These are phyloP conservation scores for Colletotrichum aenigma DNA, from an alignment of 2,329 filamentous ascomycete species.

Conservation along the genomic window DNA sequence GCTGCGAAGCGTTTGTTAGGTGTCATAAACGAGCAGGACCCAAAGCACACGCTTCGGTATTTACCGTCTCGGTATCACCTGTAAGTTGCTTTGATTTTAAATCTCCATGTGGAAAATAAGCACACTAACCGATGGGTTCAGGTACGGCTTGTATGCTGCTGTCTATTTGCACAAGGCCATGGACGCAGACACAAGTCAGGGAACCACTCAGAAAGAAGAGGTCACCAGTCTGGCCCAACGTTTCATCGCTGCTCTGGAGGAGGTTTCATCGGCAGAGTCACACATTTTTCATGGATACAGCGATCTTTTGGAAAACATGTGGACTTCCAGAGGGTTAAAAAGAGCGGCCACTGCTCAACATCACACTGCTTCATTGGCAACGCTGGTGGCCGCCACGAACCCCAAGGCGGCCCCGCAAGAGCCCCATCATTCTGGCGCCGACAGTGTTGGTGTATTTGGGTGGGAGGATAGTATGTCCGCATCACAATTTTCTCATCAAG, in stretches of 20 bases:
- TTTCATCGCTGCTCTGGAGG: not conserved
- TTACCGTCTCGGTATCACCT: not conserved
- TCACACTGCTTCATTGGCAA: rapidly evolving
- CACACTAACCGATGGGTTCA: rapidly evolving
- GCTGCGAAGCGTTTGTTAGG: not conserved
- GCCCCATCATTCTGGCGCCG: not conserved
- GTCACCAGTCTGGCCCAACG: not conserved
- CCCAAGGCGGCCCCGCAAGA: not conserved
- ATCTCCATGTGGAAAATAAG: not conserved
- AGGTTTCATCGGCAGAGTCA: not conserved
- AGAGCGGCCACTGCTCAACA: not conserved
- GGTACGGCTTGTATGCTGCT: not conserved
- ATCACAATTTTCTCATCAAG: rapidly evolving
- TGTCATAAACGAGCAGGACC: not conserved
- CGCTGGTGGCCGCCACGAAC: rapidly evolving
- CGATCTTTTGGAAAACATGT: not conserved
- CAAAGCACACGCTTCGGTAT: not conserved
- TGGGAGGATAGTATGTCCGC: not conserved
- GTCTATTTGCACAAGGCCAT: not conserved
- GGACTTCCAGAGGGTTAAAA: not conserved
- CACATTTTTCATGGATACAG: not conserved
- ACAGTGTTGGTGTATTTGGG: not conserved
- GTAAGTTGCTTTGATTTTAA: not conserved
- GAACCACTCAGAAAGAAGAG: not conserved
- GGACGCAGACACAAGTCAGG: not conserved